Evolutionary conservation across 2,329 filamentous ascomycete species (phyloP).

Genomic region (Xenosphaeropsis pyriputrescens): DNA sequence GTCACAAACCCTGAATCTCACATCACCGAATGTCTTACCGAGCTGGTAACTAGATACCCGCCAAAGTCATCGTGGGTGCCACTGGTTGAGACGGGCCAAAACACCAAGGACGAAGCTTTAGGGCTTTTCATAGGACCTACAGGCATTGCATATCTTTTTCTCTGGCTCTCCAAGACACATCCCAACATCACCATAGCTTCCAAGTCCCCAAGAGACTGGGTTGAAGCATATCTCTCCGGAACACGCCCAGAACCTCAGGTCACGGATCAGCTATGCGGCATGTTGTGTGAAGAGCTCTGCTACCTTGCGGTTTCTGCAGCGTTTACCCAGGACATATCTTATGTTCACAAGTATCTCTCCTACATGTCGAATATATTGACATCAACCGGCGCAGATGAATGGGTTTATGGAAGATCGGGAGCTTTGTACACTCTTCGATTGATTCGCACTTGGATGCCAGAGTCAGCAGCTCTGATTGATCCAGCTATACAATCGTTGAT

Average conservation of each 20-base stretch:
- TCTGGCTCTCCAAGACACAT: constrained; percentile 27
- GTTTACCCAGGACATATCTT: neutral
- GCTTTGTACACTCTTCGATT: constrained; percentile 53
- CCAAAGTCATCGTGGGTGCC: no score
- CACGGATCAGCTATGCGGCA: constrained; percentile 4
- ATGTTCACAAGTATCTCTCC: neutral
- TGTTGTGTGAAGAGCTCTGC: constrained; percentile 5
- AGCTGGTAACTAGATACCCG: no score
- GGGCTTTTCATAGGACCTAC: constrained; percentile 39
- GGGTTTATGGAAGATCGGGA: constrained; percentile 48
- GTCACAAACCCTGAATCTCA: no score
- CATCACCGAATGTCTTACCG: no score
- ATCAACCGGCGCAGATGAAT: neutral
- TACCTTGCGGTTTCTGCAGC: constrained; percentile 6
- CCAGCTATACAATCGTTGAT: constrained; percentile 46
- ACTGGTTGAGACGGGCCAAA: no score
- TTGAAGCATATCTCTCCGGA: constrained; percentile 1
- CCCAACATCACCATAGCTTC: constrained; percentile 22
- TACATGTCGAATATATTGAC: neutral
- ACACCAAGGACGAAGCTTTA: neutral
- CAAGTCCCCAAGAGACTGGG: neutral
- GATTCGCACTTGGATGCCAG: constrained; percentile 28
- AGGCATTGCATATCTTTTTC: constrained; percentile 39
- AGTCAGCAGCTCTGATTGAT: constrained; percentile 35
- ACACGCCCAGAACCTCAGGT: neutral